These are phyloP conservation scores for Chalciporus piperatus DNA, from an alignment of 768 basidiomycete genomes.

Conservation along the genomic window DNA sequence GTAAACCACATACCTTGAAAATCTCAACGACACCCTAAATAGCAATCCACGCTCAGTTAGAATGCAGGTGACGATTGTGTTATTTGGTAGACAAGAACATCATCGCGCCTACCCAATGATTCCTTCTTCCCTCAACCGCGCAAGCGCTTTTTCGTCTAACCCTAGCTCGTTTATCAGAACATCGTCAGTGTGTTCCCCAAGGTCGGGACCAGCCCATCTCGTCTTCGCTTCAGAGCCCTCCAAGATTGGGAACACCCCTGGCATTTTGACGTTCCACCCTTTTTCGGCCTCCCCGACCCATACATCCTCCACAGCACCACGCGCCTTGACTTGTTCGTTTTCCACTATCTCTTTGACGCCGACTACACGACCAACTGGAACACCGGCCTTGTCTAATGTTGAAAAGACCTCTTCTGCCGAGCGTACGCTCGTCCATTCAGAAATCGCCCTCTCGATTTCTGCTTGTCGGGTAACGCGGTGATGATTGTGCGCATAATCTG, in stretches of 20 bases:
- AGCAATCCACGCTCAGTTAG: too few relatives aligned
- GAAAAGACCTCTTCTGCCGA: slow-evolving; percentile 53
- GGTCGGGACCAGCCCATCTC: slow-evolving; percentile 66
- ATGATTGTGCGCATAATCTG: slow-evolving; percentile 44
- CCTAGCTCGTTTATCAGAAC: slow-evolving; percentile 45
- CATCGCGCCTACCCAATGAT: slow-evolving; percentile 33
- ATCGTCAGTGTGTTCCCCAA: slow-evolving; percentile 58
- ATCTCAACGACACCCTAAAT: too few relatives aligned
- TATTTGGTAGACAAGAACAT: neutral
- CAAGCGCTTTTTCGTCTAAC: slow-evolving; percentile 36
- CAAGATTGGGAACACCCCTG: slow-evolving; percentile 59
- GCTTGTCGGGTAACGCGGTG: slow-evolving; percentile 41
- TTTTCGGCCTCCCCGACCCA: slow-evolving; percentile 40
- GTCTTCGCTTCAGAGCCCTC: slow-evolving; percentile 57
- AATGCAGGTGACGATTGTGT: neutral
- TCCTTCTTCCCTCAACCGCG: slow-evolving; percentile 37
- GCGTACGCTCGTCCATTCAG: slow-evolving; percentile 52
- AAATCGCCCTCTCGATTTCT: slow-evolving; percentile 62
- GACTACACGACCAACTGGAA: slow-evolving; percentile 64
- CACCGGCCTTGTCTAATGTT: slow-evolving; percentile 47
- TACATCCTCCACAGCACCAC: slow-evolving; percentile 60
- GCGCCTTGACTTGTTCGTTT: slow-evolving; percentile 50
- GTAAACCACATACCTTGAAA: neutral
- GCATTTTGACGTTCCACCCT: slow-evolving; percentile 69
- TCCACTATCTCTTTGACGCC: slow-evolving; percentile 63